Base-by-base conservation (phyloP, 768 basidiomycete species). In the Podaxis carcinomalis region DNA sequence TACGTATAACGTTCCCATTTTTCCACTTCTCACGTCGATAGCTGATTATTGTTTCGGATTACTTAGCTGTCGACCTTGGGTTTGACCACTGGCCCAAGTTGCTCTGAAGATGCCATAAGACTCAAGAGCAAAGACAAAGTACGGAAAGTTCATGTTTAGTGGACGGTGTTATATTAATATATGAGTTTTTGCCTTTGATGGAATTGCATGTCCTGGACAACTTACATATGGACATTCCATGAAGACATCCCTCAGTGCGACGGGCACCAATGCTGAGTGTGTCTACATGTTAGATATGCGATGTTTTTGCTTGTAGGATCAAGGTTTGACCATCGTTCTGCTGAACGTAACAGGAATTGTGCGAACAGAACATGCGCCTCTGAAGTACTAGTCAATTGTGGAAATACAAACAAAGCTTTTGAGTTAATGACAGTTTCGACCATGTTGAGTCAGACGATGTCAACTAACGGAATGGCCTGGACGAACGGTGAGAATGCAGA, bases 1-100 rank as follows among this genome's bases (percentile, higher is more conserved):
- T 87, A 72, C 67, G 84, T 81, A 56, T 21, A 56, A 63, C 52
- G 39, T 51, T 57, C 39, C 55, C 23, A 58, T 60, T 59, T 28
- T 36, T 21, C 44, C 56, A 44, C 19, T 62, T 62, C 27, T 61
- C 19, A 47, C 42, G 27, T 10, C 25, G 28, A 28, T 60, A 37
- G 51, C 59, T 61, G 27, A 42, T 66, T 70, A 62, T 64, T 51
- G 57, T 25, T 54, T 59, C 19, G 42, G 42, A 44, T 56, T 44
- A 51, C 56, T 53, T 63, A 86, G 85, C 84, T 52, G 75, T 88
- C 57, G 84, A 87, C 51, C 82, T 89, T 51, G 87, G 87, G 7
- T 89, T 89, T 66, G 86, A 86, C n/a, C 73, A 89, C 68, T 88
- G 87, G 88, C 75, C 75, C 36, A 68, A 70, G 49, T 52, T 65